Base-by-base conservation (phyloP, 75 land plant genomes). In the Cunninghamia lanceolata region DNA sequence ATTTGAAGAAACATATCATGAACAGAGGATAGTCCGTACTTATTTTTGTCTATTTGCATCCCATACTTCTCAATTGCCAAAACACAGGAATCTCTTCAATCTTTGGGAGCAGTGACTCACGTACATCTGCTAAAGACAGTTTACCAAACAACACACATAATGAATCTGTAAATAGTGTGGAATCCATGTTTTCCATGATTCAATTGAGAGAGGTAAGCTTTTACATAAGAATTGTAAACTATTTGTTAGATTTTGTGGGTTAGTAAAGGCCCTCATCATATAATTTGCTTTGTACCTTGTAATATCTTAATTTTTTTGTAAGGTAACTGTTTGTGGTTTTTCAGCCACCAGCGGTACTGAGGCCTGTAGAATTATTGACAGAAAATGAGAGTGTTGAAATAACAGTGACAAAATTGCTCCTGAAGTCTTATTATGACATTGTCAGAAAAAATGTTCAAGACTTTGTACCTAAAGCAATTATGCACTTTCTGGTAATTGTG, bases 391-490 rank as follows among this genome's bases (percentile, higher is more conserved):
- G 91, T 11, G 77, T 95, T 59, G 99, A 96, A 86, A 95, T 98
- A 70, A 32, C 87, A 34, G 91, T 94, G n/a, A 98, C 97, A 35
- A 93, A 94, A 38, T 86, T 97, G 81, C 91, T 98, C 42, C 83
- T 98, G 75, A 92, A 92, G 85, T 98, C 99, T 71, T 98, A 98
- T 85, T 98, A 95, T 89, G 97, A 96, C 88, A 93, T 98, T 87
- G 99, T 98, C 25, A 89, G 97, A 40, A 98, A 98, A 86, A 98
- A 95, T 85, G 88, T 96, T 54, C 93, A 98, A 86, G 99, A 96
- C 85, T 93, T 92, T 70, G 96, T 98, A 35, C 99, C 99, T 32
- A 98, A 98, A 88, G 95, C 99, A 80, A 95, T 98, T 63, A 98
- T 98, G 98, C 99, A 98, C 79, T 98, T 98, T 83, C 86, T 98